phyloP scores from a whole-genome alignment of 768 basidiomycete species.

The Serendipita vermifera region DNA sequence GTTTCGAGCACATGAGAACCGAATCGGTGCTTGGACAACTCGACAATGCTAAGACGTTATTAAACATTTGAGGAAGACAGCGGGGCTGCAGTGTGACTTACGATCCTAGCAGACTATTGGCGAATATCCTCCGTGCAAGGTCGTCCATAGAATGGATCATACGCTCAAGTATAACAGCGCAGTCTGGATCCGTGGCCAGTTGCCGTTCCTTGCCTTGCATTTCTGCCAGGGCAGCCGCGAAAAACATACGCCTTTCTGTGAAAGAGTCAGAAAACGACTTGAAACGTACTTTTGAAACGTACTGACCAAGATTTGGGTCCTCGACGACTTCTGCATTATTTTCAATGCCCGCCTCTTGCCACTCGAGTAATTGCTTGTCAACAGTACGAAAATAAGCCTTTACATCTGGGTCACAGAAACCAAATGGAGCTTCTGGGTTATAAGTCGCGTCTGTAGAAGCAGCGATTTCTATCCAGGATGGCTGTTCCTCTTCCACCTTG shows the following conservation, averaged over 20 bases:
- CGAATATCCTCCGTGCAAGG: constrained; percentile 81
- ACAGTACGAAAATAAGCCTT: constrained; percentile 90
- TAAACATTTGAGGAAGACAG: constrained; percentile 11
- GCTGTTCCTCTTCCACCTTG: constrained; percentile 26
- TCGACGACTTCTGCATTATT: constrained; percentile 31
- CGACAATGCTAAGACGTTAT: constrained; percentile 8
- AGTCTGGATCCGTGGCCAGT: constrained; percentile 87
- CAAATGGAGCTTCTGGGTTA: constrained; percentile 64
- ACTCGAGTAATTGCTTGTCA: constrained; percentile 74
- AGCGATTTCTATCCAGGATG: constrained; percentile 63
- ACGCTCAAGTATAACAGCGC: constrained; percentile 78
- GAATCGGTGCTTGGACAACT: constrained; percentile 67
- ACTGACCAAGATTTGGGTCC: constrained; percentile 15
- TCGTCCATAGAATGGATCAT: constrained; percentile 92
- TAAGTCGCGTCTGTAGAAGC: constrained; percentile 23
- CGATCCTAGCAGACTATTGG: constrained; percentile 80
- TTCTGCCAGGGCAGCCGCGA: constrained; percentile 70
- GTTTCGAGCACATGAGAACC: constrained; percentile 95
- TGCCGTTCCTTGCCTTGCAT: constrained; percentile 81
- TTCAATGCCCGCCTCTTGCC: constrained; percentile 50
- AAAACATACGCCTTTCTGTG: constrained; percentile 61
- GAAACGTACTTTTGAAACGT: constrained; percentile 60
- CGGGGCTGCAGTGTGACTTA: too few species aligned
- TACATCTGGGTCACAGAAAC: constrained; percentile 75
- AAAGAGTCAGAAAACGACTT: not conserved